Evolutionary conservation across 352 stramenopile genomes (phyloP).

Genomic region (Phytophthora meadii): DNA sequence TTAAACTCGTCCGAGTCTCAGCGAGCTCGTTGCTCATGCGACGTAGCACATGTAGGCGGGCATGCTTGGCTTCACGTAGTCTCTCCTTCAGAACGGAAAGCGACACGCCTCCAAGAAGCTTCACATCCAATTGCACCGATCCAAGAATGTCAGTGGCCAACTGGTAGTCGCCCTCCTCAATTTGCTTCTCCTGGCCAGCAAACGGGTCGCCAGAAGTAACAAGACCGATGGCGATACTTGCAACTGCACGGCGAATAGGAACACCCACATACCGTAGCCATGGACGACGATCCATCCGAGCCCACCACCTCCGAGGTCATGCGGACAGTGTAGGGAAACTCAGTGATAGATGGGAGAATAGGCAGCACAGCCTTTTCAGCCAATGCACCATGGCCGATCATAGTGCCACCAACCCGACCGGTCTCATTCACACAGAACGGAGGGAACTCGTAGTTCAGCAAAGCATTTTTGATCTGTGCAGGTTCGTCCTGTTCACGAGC

Average conservation of each 20-base stretch:
- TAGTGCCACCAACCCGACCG: slow-evolving; percentile 83
- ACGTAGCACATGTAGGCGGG: slow-evolving; percentile 79
- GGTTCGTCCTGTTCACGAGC: slow-evolving; percentile 45
- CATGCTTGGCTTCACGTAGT: slow-evolving; percentile 86
- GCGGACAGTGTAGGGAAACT: slow-evolving; percentile 97
- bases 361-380: slow-evolving; percentile 96
- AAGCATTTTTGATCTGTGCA: slow-evolving; percentile 79
- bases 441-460: slow-evolving; percentile 99
- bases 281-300: slow-evolving; percentile 94
- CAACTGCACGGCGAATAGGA: slow-evolving; percentile 93
- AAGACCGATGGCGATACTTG: slow-evolving; percentile 96
- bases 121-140: slow-evolving; percentile 97
- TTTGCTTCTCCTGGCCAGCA: slow-evolving; percentile 54
- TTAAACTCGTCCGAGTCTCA: slow-evolving; percentile 64
- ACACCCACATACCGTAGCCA: slow-evolving; percentile 98
- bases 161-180: slow-evolving; percentile 74
- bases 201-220: too few species aligned
- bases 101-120: slow-evolving; percentile 90
- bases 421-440: slow-evolving; percentile 97
- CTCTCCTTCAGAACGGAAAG: slow-evolving; percentile 86
- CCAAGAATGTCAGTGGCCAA: slow-evolving; percentile 98
- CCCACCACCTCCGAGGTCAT: slow-evolving; percentile 97
- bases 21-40: slow-evolving; percentile 85
- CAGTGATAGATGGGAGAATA: slow-evolving; percentile 88
- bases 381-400: slow-evolving; percentile 97